phyloP scores from a whole-genome alignment of 352 stramenopile species.

The Pythium volutum region DNA sequence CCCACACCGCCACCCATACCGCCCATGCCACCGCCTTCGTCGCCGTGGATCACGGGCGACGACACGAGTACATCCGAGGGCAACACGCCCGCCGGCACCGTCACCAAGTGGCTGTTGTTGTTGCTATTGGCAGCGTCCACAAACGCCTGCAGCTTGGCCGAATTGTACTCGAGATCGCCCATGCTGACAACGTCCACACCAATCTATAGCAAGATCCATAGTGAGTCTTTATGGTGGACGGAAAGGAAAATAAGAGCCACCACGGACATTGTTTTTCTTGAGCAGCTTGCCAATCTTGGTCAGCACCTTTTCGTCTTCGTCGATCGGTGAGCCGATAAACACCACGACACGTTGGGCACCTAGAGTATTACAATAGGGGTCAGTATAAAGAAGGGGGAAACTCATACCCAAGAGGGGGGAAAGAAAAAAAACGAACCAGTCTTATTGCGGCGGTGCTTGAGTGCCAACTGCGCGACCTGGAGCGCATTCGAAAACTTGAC shows the following conservation, averaged over 20 bases:
- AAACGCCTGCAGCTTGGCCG: slow-evolving; percentile 86
- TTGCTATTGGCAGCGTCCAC: slow-evolving; percentile 94
- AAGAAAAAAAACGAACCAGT: slow-evolving; percentile 62
- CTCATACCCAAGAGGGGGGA: background rate
- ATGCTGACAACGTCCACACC: slow-evolving; percentile 98
- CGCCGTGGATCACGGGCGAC: slow-evolving; percentile 92
- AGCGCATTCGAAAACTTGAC: slow-evolving; percentile 95
- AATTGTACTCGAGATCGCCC: slow-evolving; percentile 93
- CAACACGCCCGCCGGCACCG: slow-evolving; percentile 94
- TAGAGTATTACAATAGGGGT: slow-evolving; percentile 12
- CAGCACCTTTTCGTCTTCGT: slow-evolving; percentile 87
- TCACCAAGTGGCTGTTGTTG: slow-evolving; percentile 95
- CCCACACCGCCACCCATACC: slow-evolving; percentile 41
- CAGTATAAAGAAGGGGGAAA: background rate
- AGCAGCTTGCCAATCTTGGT: slow-evolving; percentile 97
- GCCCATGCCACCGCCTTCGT: slow-evolving; percentile 56
- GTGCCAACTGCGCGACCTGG: slow-evolving; percentile 95
- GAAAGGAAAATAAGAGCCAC: background rate
- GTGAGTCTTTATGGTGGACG: background rate
- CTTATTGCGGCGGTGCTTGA: slow-evolving; percentile 99
- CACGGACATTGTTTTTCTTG: slow-evolving; percentile 98
- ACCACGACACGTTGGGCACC: slow-evolving; percentile 91
- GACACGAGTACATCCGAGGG: slow-evolving; percentile 97
- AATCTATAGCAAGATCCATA: slow-evolving; percentile 55
- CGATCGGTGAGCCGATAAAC: slow-evolving; percentile 95